Evolutionary conservation across 2,329 filamentous ascomycete species (phyloP), one percentile per base, ranked within the genome.

Genomic region (Sporothrix globosa): DNA sequence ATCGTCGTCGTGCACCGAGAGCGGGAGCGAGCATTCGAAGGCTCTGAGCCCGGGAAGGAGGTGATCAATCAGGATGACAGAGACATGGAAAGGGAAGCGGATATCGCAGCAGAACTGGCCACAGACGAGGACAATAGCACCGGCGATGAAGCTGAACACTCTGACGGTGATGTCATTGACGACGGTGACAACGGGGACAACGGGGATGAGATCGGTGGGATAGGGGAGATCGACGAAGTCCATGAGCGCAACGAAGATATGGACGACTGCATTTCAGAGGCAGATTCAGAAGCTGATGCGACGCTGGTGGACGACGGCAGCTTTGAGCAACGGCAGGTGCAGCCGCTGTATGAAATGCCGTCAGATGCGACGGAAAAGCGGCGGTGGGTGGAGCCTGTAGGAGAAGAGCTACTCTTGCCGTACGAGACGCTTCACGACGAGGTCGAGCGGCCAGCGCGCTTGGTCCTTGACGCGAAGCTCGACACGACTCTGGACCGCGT

Each of bases 261-360:
- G 13, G 67, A 30, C 17, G 50, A 27, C 48, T n/a, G 6, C 11
- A n/a, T n/a, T 41, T 27, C 48, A 7, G 48, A 7, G 48, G n/a
- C 19, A 9, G 60, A 39, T 13, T 60, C 67, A 17, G 67, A 68
- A 14, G 21, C 67, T 1, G 66, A 68, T 10, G n/a, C 13, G 34
- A 68, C 66, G 2, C 39, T 68, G 52, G 52, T 58, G 9, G 66
- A 24, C 14, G 66, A 68, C 7, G 39, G 66, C 34, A 58, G 66
- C 39, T 68, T 68, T 46, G 41, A 19, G 2, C 24, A 17, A 10
- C n/a, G 41, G 14, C 66, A 58, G 52, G 2, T 11, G 9, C 66
- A 34, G n/a, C 4, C n/a, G n/a, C 27, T n/a, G 34, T 66, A 39
- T 14, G 63, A 39, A 14, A 4, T 7, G 5, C 3, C 10, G 19